phyloP scores from a whole-genome alignment of 225 moss, liverwort and hornwort genomes.

The Polytrichum commune region DNA sequence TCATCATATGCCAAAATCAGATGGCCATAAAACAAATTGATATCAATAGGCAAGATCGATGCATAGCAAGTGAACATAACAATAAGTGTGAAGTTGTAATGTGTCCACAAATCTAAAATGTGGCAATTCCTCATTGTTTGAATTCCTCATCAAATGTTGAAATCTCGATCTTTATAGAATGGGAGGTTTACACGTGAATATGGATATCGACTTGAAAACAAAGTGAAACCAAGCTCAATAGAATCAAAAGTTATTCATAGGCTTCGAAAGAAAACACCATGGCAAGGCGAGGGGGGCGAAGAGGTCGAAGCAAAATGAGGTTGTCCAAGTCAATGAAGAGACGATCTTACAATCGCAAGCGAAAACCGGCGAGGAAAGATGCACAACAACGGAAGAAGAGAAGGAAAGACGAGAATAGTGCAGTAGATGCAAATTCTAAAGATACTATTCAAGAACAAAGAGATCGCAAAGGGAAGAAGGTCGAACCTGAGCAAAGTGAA shows the following conservation, averaged over 20 bases:
- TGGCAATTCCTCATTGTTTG: not conserved
- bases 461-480: conserved; percentile 8
- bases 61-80: too few species aligned
- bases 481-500: not conserved
- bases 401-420: not conserved
- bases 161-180: not conserved
- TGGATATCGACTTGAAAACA: not conserved
- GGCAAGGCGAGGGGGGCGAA: conserved; percentile 3
- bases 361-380: conserved; percentile 3
- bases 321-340: not conserved
- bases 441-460: not conserved
- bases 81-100: not conserved
- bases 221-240: not conserved
- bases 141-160: not conserved
- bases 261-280: not conserved
- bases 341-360: not conserved
- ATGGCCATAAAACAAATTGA: not conserved
- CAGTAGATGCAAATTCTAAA: not conserved
- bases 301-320: not conserved
- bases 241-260: not conserved
- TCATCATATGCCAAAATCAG: not conserved
- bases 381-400: conserved; percentile 4
- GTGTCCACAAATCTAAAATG: not conserved
- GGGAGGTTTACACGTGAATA: not conserved
- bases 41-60: not conserved